phyloP scores from a whole-genome alignment of 768 basidiomycete genomes.

The Auriscalpium microsporum region DNA sequence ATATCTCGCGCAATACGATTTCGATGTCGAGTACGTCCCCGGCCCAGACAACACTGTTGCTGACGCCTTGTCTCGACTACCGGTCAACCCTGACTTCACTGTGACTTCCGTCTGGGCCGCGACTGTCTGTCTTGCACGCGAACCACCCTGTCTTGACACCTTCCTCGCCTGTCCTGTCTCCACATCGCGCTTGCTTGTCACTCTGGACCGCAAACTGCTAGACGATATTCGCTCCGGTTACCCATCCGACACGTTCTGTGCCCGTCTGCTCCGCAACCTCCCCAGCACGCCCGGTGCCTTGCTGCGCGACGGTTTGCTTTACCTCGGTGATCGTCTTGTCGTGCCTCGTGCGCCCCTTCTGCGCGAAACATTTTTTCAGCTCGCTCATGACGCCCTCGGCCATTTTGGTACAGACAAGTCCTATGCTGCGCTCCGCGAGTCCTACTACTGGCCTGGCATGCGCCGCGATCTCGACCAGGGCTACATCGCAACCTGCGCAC shows the following conservation, averaged over 20 bases:
- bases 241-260: conserved; percentile 5
- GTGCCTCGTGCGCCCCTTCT: conserved; percentile 12
- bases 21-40: conserved; percentile 26
- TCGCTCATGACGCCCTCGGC: conserved; percentile 6
- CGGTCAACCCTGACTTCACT: not conserved
- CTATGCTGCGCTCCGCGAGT: not conserved
- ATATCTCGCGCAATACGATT: not conserved
- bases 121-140: not conserved
- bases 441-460: conserved; percentile 22
- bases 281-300: not conserved
- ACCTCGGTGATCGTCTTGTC: conserved; percentile 14
- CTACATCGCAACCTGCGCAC: conserved; percentile 23
- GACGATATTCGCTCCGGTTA: conserved; percentile 5
- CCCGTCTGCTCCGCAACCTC: not conserved
- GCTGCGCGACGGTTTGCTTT: conserved; percentile 10
- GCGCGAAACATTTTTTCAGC: not conserved
- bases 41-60: conserved; percentile 32
- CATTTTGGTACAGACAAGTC: conserved; percentile 11
- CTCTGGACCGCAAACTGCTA: not conserved
- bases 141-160: too few species aligned
- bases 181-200: not conserved
- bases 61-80: conserved; percentile 31
- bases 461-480: conserved; percentile 15
- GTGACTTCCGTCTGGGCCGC: not conserved
- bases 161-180: not conserved